Base-by-base conservation (phyloP, 306 rosid genomes). In the Prunus mira region DNA sequence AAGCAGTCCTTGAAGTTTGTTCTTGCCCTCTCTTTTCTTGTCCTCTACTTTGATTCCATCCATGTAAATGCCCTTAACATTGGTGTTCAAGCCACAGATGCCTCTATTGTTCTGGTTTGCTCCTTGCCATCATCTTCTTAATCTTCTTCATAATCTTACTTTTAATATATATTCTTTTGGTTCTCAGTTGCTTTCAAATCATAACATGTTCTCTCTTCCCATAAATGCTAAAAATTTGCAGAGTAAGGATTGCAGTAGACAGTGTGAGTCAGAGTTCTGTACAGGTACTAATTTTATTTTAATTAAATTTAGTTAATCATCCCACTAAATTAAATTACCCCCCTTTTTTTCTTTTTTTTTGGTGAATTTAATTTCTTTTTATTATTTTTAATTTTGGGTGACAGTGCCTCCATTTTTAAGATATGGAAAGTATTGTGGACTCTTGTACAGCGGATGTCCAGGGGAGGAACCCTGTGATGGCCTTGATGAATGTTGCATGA, bases 401-500 rank as follows among this genome's bases (percentile, higher is more conserved):
- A 45, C 75, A 90, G 99, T 95, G 77, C 91, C 99, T 67, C 98
- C 98, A 79, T 78, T 92, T 52, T 76, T 96, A 82, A 86, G 91
- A 86, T 95, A 95, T 84, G 99, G 98, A 25, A 92, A 95, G 86
- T 95, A 92, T 62, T 95, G 99, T 79, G 98, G 98, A 30, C 88
- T 92, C 25, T 58, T 92, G 49, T 92, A 89, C 41, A 92, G 99
- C 75, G 99, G 99, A 54, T 96, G 99, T 75, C 96, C 97, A 0
- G 98, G 97, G 27, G 93, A 96, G 85, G 73, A n/a, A 25, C 99
- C 99, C 51, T 96, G 99, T 74, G 96, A 96, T 88, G 99, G 93
- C 65, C 95, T 92, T 55, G 99, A 96, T 56, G 88, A 90, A 56
- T 93, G 99, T 55, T 96, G 98, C 57, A 91, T 92, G 99, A 91